phyloP scores from a whole-genome alignment of 1,284 basidiomycete genomes.

The Cryptococcus hybrid region DNA sequence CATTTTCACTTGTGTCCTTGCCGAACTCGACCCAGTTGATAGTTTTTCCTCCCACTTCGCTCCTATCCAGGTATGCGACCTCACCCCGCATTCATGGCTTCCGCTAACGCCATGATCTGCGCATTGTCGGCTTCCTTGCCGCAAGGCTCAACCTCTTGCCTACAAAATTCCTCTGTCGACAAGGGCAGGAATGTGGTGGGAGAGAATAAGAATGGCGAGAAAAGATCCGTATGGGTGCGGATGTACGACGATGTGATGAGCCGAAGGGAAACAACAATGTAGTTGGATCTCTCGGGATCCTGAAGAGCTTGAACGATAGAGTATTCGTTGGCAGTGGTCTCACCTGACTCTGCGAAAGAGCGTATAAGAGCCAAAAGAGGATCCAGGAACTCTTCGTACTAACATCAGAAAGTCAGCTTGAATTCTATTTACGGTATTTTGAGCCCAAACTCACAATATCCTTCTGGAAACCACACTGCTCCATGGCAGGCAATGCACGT shows the following conservation, averaged over 20 bases:
- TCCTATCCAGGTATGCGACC: conserved; percentile 77
- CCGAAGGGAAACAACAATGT: conserved; percentile 57
- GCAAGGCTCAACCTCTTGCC: conserved; percentile 70
- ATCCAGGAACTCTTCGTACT: conserved; percentile 46
- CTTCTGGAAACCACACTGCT: conserved; percentile 64
- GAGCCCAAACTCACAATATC: conserved; percentile 55
- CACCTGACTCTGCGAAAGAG: conserved; percentile 31
- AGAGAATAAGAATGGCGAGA: conserved; percentile 70
- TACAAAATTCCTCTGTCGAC: conserved; percentile 66
- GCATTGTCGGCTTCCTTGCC: conserved; percentile 87
- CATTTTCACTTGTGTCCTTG: conserved; percentile 49
- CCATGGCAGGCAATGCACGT: conserved; percentile 58
- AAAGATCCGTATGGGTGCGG: conserved; percentile 62
- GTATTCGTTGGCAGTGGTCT: conserved; percentile 32
- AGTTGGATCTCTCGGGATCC: conserved; percentile 44
- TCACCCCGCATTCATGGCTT: conserved; percentile 67
- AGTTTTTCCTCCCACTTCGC: conserved; percentile 49
- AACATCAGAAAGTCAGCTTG: neutral
- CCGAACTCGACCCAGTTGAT: conserved; percentile 66
- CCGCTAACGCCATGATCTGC: conserved; percentile 74
- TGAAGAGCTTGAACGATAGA: conserved; percentile 41
- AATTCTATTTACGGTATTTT: neutral
- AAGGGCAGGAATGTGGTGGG: conserved; percentile 65
- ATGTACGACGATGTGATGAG: conserved; percentile 80
- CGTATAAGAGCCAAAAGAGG: conserved; percentile 35